Evolutionary conservation across 148 eudicot species (phyloP).

Genomic region (Fallopia convolvulus): DNA sequence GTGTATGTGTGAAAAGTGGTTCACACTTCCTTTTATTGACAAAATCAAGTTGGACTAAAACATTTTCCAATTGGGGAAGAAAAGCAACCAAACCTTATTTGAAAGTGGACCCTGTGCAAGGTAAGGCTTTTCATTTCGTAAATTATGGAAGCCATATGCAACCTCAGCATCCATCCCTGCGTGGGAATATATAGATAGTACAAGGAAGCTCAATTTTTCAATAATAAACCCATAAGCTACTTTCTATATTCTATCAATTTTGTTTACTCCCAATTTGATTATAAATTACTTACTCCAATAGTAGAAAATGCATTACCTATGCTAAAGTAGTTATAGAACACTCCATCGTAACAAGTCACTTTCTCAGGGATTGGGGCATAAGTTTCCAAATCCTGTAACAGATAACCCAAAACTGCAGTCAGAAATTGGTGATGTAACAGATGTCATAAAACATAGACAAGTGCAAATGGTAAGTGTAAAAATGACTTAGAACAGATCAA

Average conservation of each 20-base stretch:
- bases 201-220: neutral
- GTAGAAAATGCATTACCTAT: conserved; percentile 28
- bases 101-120: conserved; percentile 90
- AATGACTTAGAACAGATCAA: neutral
- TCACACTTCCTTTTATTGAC: neutral
- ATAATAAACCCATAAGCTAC: neutral
- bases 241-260: too few species aligned
- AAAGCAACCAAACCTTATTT: conserved; percentile 51
- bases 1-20: neutral
- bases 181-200: neutral
- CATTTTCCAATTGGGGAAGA: neutral
- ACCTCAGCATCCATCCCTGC: conserved; percentile 96
- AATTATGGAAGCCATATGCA: conserved; percentile 77
- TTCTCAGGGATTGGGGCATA: conserved; percentile 43
- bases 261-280: neutral
- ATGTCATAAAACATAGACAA: too few species aligned
- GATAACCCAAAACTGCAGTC: too few species aligned
- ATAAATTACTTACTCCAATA: neutral
- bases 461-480: conserved; percentile 9
- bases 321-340: conserved; percentile 65
- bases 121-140: conserved; percentile 84
- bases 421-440: too few species aligned
- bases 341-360: conserved; percentile 46
- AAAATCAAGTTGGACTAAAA: neutral
- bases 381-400: conserved; percentile 34